These are phyloP conservation scores for Oropetium thomaeum DNA, from an alignment of 176 grass and related monocot species.

Conservation along the genomic window DNA sequence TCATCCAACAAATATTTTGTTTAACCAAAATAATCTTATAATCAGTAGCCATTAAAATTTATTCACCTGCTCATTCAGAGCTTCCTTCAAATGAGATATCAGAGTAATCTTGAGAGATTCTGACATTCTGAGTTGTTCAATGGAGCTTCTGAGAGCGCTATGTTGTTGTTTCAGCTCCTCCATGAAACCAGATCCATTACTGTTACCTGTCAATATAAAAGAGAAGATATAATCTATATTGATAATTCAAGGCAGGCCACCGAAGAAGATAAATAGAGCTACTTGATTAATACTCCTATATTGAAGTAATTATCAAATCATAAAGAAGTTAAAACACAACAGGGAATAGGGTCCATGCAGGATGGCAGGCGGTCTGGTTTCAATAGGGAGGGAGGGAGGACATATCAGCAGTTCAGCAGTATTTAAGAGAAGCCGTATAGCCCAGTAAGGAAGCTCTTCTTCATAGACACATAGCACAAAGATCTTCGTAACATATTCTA, in stretches of 20 bases:
- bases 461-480: background rate
- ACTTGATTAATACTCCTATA: background rate
- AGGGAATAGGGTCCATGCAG: background rate
- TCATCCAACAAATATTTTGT: constrained; percentile 13
- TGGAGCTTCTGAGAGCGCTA: constrained; percentile 61
- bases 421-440: background rate
- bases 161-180: constrained; percentile 68
- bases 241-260: background rate
- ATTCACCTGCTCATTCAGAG: constrained; percentile 78
- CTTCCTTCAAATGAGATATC: constrained; percentile 68
- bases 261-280: background rate
- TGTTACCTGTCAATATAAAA: constrained; percentile 50
- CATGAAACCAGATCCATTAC: constrained; percentile 46
- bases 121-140: constrained; percentile 66
- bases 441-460: background rate
- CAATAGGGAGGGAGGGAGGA: background rate
- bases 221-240: constrained; percentile 13
- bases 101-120: constrained; percentile 68
- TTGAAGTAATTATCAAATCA: background rate
- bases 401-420: background rate
- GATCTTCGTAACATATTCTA: background rate
- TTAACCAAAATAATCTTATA: constrained; percentile 16
- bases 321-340: background rate
- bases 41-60: background rate
- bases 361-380: background rate